Evolutionary conservation across 2,329 filamentous ascomycete species (phyloP).

Genomic region (Pezicula neosporulosa): DNA sequence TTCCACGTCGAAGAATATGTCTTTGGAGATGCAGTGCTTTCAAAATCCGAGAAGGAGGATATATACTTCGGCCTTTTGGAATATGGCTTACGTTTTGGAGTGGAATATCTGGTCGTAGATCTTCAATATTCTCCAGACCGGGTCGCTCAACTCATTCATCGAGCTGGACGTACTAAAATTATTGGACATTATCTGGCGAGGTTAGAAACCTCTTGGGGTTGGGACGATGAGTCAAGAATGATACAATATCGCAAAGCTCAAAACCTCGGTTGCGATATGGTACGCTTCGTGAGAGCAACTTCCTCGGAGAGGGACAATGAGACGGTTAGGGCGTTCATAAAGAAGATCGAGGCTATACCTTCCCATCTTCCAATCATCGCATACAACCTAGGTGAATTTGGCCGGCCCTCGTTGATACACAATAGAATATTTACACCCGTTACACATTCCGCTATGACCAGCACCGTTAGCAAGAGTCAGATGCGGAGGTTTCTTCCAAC

Average conservation of each 20-base stretch:
- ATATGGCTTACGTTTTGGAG: conserved; percentile 61
- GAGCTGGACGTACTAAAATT: conserved; percentile 48
- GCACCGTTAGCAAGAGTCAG: conserved; percentile 40
- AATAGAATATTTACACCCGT: conserved; percentile 56
- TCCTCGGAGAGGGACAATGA: conserved; percentile 48
- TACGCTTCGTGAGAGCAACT: conserved; percentile 51
- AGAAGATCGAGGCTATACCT: conserved; percentile 21
- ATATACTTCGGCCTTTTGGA: conserved; percentile 55
- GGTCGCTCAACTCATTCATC: conserved; percentile 40
- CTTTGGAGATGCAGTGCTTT: conserved; percentile 19
- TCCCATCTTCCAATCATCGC: conserved; percentile 38
- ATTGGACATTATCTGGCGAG: conserved; percentile 45
- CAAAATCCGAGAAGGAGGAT: conserved; percentile 20
- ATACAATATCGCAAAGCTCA: conserved; percentile 47
- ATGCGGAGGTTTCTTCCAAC: conserved; percentile 38
- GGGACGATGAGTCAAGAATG: conserved; percentile 46
- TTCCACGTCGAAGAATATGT: conserved; percentile 50
- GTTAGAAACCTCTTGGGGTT: conserved; percentile 32
- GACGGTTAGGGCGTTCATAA: conserved; percentile 20
- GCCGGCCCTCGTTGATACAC: conserved; percentile 51
- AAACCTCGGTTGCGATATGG: conserved; percentile 49
- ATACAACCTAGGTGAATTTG: conserved; percentile 52
- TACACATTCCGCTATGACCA: conserved; percentile 50
- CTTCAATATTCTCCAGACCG: conserved; percentile 46
- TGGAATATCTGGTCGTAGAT: conserved; percentile 64